phyloP scores from a whole-genome alignment of 306 rosid genomes.

The Begonia loranthoides region DNA sequence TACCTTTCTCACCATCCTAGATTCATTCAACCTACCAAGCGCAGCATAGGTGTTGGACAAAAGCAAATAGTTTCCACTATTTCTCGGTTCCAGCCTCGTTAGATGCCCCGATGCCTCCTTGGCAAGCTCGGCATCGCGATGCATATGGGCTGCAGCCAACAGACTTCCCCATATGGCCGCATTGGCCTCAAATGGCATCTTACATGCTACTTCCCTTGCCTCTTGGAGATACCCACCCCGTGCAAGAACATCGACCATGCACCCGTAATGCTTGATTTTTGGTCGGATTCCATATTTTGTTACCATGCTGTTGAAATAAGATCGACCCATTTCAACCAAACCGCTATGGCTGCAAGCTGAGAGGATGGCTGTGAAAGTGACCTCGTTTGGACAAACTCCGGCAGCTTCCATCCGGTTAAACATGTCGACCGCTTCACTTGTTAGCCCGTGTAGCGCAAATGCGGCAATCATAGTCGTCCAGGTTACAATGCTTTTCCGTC shows the following conservation, averaged over 20 bases:
- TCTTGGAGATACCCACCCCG: conserved; percentile 58
- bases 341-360: conserved; percentile 70
- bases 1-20: conserved; percentile 42
- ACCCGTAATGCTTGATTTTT: conserved; percentile 43
- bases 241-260: conserved; percentile 44
- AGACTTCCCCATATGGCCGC: conserved; percentile 69
- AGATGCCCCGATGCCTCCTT: conserved; percentile 34
- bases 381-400: conserved; percentile 35
- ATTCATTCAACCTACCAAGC: conserved; percentile 49
- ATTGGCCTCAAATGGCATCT: conserved; percentile 57
- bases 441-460: conserved; percentile 65
- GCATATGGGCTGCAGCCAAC: conserved; percentile 43
- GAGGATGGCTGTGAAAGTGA: conserved; percentile 54
- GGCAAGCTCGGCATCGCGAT: conserved; percentile 41
- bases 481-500: conserved; percentile 33
- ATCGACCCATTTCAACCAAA: conserved; percentile 34
- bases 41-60: conserved; percentile 47
- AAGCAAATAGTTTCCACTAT: conserved; percentile 44
- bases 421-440: conserved; percentile 33
- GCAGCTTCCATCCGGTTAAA: conserved; percentile 45
- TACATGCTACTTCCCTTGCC: conserved; percentile 30
- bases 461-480: conserved; percentile 67
- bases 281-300: conserved; percentile 30
- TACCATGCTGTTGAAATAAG: conserved; percentile 30
- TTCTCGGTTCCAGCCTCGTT: conserved; percentile 35